A percentile compares a stretch with the other conserved stretches of the same genome.
phyloP scores from a whole-genome alignment of 306 rosid genomes.

The Purshia tridentata region DNA sequence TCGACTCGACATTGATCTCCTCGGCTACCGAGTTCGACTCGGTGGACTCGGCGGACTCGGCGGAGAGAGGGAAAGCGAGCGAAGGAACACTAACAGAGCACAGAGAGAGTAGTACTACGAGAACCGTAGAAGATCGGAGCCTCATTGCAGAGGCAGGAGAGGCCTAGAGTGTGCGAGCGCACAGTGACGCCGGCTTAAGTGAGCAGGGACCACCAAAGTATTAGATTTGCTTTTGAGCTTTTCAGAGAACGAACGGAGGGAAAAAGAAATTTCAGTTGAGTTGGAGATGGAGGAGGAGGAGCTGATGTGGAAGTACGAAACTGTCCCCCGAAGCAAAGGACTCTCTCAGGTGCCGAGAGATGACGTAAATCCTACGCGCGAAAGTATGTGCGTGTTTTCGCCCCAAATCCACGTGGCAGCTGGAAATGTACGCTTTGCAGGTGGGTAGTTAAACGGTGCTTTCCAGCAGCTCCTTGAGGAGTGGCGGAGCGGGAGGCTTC shows the following conservation, averaged over 20 bases:
- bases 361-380: background rate
- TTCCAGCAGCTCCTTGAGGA: background rate
- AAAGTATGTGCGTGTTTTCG: constrained; percentile 4
- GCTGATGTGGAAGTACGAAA: constrained; percentile 41
- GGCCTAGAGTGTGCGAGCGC: constrained; percentile 6
- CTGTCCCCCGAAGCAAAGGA: constrained; percentile 28
- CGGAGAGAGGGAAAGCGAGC: constrained; percentile 40
- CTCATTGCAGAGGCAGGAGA: constrained; percentile 50
- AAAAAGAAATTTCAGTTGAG: background rate
- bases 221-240: background rate
- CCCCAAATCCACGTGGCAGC: background rate
- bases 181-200: constrained; percentile 30
- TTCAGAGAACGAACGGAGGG: background rate
- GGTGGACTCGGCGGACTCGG: constrained; percentile 23
- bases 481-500: background rate
- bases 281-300: constrained; percentile 3
- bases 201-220: background rate
- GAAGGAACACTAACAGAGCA: constrained; percentile 24
- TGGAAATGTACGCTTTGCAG: background rate
- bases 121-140: constrained; percentile 44
- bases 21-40: constrained; percentile 31
- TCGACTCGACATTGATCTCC: constrained; percentile 50
- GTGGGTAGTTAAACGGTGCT: constrained; percentile 7
- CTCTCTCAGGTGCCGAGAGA: background rate
- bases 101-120: constrained; percentile 36